A percentile compares a stretch with the other conserved stretches of the same genome.
These are phyloP conservation scores for Rhizomucor miehei DNA, from an alignment of 371 early-diverging fungal genomes.

Conservation along the genomic window DNA sequence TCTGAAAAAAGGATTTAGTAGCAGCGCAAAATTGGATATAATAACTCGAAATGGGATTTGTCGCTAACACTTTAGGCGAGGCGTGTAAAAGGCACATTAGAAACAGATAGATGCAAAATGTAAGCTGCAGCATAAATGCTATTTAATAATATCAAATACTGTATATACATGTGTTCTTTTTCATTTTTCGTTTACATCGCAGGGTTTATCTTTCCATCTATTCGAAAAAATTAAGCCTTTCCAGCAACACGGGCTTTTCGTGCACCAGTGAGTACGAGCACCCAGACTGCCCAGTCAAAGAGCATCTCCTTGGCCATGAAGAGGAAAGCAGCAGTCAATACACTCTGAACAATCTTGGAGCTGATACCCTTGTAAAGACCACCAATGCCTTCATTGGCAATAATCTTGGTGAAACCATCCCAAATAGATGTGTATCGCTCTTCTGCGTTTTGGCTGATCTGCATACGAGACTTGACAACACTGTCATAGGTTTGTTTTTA, in stretches of 20 bases:
- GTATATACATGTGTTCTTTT: too few species aligned
- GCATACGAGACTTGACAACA: slow-evolving; percentile 96
- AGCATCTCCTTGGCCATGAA: slow-evolving; percentile 90
- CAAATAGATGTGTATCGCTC: slow-evolving; percentile 76
- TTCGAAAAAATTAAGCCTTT: slow-evolving; percentile 14
- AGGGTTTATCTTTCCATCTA: background rate
- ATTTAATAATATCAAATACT: too few species aligned
- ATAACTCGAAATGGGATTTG: too few species aligned
- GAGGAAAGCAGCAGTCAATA: slow-evolving; percentile 89
- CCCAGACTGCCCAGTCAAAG: slow-evolving; percentile 70
- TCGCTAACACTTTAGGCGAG: too few species aligned
- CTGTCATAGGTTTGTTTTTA: slow-evolving; percentile 19
- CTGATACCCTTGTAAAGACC: slow-evolving; percentile 91
- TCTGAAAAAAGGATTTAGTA: too few species aligned
- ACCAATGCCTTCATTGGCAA: slow-evolving; percentile 77
- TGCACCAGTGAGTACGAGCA: slow-evolving; percentile 56
- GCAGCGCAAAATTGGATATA: too few species aligned
- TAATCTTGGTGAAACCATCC: slow-evolving; percentile 91
- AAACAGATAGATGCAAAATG: too few species aligned
- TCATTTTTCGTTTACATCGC: too few species aligned
- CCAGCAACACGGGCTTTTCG: slow-evolving; percentile 35
- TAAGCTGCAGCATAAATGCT: too few species aligned
- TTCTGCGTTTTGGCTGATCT: slow-evolving; percentile 78
- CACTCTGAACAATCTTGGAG: slow-evolving; percentile 88
- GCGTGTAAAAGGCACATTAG: too few species aligned